These are phyloP conservation scores for Amanita inopinata DNA, from an alignment of 768 basidiomycete genomes.

Conservation along the genomic window DNA sequence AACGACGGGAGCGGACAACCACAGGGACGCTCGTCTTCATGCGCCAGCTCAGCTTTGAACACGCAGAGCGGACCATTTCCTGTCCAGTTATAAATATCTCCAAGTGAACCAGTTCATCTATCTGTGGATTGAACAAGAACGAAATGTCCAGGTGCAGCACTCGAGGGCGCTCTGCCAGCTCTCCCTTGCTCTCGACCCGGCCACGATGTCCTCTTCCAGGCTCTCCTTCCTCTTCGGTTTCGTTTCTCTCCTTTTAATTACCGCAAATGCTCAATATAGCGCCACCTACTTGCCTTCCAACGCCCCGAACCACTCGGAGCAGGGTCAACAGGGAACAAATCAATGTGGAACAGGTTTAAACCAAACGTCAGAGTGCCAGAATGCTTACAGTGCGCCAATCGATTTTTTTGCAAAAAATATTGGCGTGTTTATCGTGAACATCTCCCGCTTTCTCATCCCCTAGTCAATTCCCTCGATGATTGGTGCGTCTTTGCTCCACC, in stretches of 20 bases:
- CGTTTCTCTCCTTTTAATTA: background rate
- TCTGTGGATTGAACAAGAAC: too few relatives aligned
- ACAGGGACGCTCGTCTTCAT: too few relatives aligned
- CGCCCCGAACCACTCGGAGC: slow-evolving; percentile 36
- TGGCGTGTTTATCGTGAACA: background rate
- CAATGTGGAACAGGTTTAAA: slow-evolving; percentile 47
- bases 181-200: background rate
- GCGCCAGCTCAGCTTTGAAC: too few relatives aligned
- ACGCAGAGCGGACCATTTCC: too few relatives aligned
- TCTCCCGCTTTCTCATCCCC: background rate
- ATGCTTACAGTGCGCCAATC: slow-evolving; percentile 41
- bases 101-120: too few relatives aligned
- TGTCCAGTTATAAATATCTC: too few relatives aligned
- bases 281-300: slow-evolving; percentile 32
- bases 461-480: slow-evolving; percentile 51
- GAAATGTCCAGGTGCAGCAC: too few relatives aligned
- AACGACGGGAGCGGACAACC: slow-evolving; percentile 17
- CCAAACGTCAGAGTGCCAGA: slow-evolving; percentile 59
- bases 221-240: background rate
- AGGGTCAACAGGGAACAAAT: slow-evolving; percentile 57
- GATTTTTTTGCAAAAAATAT: too few relatives aligned
- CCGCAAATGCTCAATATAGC: slow-evolving; percentile 15
- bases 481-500: slow-evolving; percentile 38
- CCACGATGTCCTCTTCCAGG: background rate
- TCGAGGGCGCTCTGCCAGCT: too few relatives aligned